These are phyloP conservation scores for Fusarium buxicola DNA, from an alignment of 2,329 filamentous ascomycete genomes.

Conservation along the genomic window DNA sequence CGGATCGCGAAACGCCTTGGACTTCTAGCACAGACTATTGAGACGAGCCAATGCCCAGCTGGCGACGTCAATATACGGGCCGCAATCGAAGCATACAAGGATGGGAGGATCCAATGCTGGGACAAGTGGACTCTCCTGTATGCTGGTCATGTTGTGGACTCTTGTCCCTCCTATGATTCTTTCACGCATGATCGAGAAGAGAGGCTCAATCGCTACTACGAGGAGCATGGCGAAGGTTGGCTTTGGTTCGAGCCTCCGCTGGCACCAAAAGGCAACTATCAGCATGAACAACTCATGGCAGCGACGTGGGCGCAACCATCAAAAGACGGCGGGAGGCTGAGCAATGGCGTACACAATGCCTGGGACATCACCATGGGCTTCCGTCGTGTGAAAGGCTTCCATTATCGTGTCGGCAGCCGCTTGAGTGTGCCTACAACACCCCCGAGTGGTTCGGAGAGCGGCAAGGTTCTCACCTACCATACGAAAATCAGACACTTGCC, in stretches of 20 bases:
- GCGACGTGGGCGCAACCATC: constrained; percentile 43
- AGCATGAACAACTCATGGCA: constrained; percentile 36
- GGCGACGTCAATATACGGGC: constrained; percentile 34
- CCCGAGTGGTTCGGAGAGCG: neutral
- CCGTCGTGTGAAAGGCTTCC: constrained; percentile 38
- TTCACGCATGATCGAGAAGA: constrained; percentile 40
- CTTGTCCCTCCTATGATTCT: constrained; percentile 40
- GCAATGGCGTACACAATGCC: constrained; percentile 6
- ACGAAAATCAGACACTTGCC: constrained; percentile 16
- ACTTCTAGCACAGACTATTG: constrained; percentile 19
- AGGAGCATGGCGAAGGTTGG: constrained; percentile 41
- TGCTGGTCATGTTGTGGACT: constrained; percentile 36
- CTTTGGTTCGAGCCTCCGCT: constrained; percentile 45
- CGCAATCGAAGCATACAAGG: constrained; percentile 38
- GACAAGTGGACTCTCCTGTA: constrained; percentile 43
- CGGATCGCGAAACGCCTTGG: constrained; percentile 19
- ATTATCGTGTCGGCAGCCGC: constrained; percentile 22
- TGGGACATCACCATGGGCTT: constrained; percentile 46
- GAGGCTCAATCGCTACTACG: constrained; percentile 39
- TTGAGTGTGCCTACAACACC: neutral
- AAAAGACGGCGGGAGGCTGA: neutral
- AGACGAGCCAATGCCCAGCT: constrained; percentile 15
- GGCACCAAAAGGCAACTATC: constrained; percentile 18
- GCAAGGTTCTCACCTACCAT: constrained; percentile 34
- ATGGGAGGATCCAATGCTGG: constrained; percentile 39